A percentile compares a stretch with the other conserved stretches of the same genome.
Evolutionary conservation across 352 stramenopile species (phyloP).

Genomic region (Lagenidium giganteum): DNA sequence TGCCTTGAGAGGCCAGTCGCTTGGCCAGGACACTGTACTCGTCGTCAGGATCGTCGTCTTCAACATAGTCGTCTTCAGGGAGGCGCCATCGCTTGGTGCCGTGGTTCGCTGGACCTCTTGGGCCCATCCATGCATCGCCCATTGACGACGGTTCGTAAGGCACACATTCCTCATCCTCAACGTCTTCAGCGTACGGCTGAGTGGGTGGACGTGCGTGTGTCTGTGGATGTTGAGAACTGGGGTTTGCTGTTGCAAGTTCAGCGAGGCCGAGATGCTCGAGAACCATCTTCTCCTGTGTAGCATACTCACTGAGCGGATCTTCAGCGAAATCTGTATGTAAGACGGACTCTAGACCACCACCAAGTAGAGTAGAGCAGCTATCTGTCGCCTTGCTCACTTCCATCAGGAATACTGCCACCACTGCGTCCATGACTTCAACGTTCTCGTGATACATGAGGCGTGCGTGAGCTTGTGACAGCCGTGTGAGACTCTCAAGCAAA

Average conservation of each 20-base stretch:
- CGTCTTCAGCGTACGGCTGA: conserved; percentile 1
- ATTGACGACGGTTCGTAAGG: background rate
- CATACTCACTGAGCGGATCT: conserved; percentile 55
- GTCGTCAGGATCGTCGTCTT: conserved; percentile 10
- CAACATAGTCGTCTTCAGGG: background rate
- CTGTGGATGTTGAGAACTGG: too few relatives aligned
- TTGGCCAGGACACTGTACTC: conserved; percentile 13
- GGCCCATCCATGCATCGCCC: background rate
- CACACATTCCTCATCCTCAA: conserved; percentile 2
- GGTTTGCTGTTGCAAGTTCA: conserved; percentile 36
- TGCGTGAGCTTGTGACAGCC: conserved; percentile 90
- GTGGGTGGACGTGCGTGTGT: too few relatives aligned
- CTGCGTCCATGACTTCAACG: conserved; percentile 67
- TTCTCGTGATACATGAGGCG: conserved; percentile 70
- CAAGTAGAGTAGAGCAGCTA: conserved; percentile 45
- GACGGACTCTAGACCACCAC: conserved; percentile 51
- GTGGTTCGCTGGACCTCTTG: background rate
- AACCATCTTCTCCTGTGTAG: conserved; percentile 62
- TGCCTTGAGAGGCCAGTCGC: background rate
- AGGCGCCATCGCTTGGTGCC: background rate
- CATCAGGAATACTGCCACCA: conserved; percentile 77
- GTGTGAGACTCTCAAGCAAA: conserved; percentile 93
- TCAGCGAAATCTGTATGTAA: conserved; percentile 65
- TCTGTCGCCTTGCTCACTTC: conserved; percentile 72
- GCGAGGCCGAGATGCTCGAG: conserved; percentile 56